Conservation (phyloP, 1,284 basidiomycete genomes). For the Serendipita sp. region DNA sequence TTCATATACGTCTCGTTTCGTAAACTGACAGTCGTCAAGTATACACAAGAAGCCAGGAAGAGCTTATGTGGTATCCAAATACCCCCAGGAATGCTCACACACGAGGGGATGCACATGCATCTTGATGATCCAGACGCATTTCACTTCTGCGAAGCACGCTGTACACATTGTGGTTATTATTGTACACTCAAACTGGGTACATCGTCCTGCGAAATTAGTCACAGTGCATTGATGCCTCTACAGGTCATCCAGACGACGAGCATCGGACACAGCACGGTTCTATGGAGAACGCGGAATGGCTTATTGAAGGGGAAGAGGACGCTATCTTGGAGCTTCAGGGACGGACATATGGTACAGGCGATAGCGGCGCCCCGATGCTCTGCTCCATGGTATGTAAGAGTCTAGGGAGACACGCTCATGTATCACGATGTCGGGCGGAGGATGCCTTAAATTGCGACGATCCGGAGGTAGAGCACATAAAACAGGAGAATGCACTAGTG, state of each 20-base stretch:
- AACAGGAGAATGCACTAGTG: conserved; percentile 29
- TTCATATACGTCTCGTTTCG: background rate
- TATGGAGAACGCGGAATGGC: conserved; percentile 44
- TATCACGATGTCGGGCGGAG: conserved; percentile 38
- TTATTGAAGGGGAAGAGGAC: conserved; percentile 36
- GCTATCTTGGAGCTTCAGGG: conserved; percentile 37
- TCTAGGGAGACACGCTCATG: conserved; percentile 40
- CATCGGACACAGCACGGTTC: conserved; percentile 49
- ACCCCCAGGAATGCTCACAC: conserved; percentile 27
- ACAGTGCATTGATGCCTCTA: background rate
- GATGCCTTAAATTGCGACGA: conserved; percentile 25
- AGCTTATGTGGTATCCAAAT: conserved; percentile 34
- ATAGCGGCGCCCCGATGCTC: conserved; percentile 42
- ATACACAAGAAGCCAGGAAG: conserved; percentile 26
- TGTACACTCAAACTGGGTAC: conserved; percentile 42
- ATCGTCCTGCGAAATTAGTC: background rate
- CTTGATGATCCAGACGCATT: conserved; percentile 27
- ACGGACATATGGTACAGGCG: conserved; percentile 24
- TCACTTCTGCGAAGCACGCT: conserved; percentile 38
- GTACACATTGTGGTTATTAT: conserved; percentile 40
- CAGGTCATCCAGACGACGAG: conserved; percentile 43
- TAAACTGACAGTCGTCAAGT: background rate
- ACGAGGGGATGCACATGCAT: conserved; percentile 36
- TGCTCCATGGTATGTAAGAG: conserved; percentile 42
- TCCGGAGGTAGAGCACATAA: conserved; percentile 34